These are phyloP conservation scores for Avena insularis DNA, from an alignment of 176 grass and related monocot species.

Conservation along the genomic window DNA sequence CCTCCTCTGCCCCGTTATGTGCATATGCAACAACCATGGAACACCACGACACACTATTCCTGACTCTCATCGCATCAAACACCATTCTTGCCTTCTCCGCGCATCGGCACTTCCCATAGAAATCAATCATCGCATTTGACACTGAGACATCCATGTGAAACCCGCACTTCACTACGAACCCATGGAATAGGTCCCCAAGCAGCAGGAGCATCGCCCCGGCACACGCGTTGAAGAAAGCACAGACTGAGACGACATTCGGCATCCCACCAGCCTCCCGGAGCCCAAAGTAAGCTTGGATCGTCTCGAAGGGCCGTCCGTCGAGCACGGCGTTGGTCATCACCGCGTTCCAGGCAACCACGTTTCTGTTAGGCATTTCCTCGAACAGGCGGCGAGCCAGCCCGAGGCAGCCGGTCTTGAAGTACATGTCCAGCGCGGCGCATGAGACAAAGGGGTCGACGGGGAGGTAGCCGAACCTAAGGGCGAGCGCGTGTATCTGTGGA, in stretches of 20 bases:
- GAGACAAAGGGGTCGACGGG: conserved; percentile 68
- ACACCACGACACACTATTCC: conserved; percentile 84
- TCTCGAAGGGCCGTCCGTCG: conserved; percentile 58
- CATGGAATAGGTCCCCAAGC: conserved; percentile 69
- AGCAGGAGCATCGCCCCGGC: conserved; percentile 40
- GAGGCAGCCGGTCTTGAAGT: conserved; percentile 68
- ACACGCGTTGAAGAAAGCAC: conserved; percentile 81
- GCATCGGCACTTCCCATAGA: conserved; percentile 72
- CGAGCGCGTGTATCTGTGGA: conserved; percentile 48
- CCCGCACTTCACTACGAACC: conserved; percentile 52
- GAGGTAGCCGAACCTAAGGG: conserved; percentile 52
- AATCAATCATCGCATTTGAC: conserved; percentile 73
- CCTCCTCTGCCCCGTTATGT: conserved; percentile 74
- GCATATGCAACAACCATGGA: conserved; percentile 65
- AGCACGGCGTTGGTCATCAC: conserved; percentile 75
- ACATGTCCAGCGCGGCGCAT: conserved; percentile 81
- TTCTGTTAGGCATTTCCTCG: conserved; percentile 72
- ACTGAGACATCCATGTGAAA: conserved; percentile 59
- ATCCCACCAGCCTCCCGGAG: conserved; percentile 47
- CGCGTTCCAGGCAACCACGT: conserved; percentile 69
- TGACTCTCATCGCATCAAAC: conserved; percentile 63
- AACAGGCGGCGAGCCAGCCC: conserved; percentile 59
- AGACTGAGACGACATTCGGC: conserved; percentile 63
- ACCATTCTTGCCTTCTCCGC: conserved; percentile 51
- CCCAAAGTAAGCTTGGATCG: conserved; percentile 57